Evolutionary conservation across 139 green algal species (phyloP).

Genomic region (Chlorella sorokiniana): DNA sequence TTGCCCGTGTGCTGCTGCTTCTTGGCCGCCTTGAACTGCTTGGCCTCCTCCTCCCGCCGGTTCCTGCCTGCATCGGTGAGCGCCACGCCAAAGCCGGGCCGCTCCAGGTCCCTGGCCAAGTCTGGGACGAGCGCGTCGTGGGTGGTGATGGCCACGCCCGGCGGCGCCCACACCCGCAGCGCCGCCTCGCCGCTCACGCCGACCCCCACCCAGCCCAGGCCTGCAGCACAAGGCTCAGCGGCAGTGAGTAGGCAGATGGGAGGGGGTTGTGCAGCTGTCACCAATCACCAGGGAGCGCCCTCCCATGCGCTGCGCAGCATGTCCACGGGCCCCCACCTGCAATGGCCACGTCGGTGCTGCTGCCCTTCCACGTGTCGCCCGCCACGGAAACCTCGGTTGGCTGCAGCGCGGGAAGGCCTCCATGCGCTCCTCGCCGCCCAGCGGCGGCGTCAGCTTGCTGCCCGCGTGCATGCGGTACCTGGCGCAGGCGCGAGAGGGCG

Average conservation of each 20-base stretch:
- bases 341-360: constrained; percentile 67
- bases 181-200: constrained; percentile 72
- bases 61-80: constrained; percentile 37
- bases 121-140: constrained; percentile 87
- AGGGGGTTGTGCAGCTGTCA: not conserved
- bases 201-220: constrained; percentile 92
- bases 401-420: constrained; percentile 45
- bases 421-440: constrained; percentile 36
- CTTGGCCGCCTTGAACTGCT: constrained; percentile 10
- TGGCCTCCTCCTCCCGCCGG: not conserved
- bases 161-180: constrained; percentile 82
- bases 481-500: not conserved
- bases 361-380: constrained; percentile 52
- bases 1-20: constrained; percentile 8
- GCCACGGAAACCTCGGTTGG: constrained; percentile 57
- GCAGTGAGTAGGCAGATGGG: not conserved
- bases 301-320: not conserved
- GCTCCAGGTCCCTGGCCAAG: constrained; percentile 74
- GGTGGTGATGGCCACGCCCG: constrained; percentile 81
- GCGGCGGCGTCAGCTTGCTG: constrained; percentile 67
- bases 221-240: constrained; percentile 46
- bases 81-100: constrained; percentile 76
- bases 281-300: not conserved
- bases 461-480: constrained; percentile 68
- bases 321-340: constrained; percentile 50